Evolutionary conservation across 164 flowering plant species (phyloP).

Genomic region (Vitis riparia): DNA sequence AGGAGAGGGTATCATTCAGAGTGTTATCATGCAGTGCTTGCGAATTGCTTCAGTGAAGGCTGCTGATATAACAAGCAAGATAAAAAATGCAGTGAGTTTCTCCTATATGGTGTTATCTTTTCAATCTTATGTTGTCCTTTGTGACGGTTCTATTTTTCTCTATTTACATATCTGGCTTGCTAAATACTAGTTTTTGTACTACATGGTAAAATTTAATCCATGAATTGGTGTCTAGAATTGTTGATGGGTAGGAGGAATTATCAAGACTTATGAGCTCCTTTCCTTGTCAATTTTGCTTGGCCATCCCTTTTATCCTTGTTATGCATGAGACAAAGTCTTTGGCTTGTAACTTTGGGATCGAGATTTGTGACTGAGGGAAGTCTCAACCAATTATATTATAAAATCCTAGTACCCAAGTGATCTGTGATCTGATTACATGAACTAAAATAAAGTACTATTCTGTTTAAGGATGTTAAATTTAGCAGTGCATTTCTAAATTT

Average conservation of each 20-base stretch:
- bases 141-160: too few relatives aligned
- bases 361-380: too few relatives aligned
- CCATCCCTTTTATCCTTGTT: not conserved
- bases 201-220: not conserved
- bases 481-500: too few relatives aligned
- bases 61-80: constrained; percentile 72
- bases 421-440: too few relatives aligned
- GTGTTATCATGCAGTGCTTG: constrained; percentile 83
- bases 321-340: not conserved
- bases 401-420: too few relatives aligned
- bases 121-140: not conserved
- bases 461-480: too few relatives aligned
- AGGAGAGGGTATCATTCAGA: constrained; percentile 75
- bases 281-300: not conserved
- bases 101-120: not conserved
- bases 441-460: too few relatives aligned
- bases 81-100: constrained; percentile 74
- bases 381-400: too few relatives aligned
- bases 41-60: constrained; percentile 81
- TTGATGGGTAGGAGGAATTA: not conserved
- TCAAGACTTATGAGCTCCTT: not conserved
- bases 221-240: not conserved
- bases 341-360: not conserved
- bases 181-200: not conserved
- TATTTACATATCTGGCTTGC: not conserved